A percentile compares a stretch with the other conserved stretches of the same genome.
These are phyloP conservation scores for Myrica gale DNA, from an alignment of 306 rosid species.

Conservation along the genomic window DNA sequence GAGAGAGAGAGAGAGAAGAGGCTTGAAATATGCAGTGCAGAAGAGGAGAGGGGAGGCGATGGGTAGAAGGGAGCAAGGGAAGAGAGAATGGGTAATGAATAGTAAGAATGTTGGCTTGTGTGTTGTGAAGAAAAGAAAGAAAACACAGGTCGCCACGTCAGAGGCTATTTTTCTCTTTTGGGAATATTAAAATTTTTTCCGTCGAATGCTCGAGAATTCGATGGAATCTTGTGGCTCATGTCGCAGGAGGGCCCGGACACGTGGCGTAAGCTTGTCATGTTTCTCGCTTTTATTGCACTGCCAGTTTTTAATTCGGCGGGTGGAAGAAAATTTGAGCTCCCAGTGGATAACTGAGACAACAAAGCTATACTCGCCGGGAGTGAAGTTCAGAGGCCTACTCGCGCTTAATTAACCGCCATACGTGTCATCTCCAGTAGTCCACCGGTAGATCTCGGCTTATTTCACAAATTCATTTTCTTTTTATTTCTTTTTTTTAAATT, in stretches of 20 bases:
- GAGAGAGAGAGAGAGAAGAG: background rate
- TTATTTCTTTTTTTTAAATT: no score
- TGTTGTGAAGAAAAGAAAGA: constrained; percentile 23
- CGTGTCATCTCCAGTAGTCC: background rate
- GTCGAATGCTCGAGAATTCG: constrained; percentile 41
- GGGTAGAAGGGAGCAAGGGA: background rate
- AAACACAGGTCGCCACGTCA: constrained; percentile 40
- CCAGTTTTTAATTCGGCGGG: constrained; percentile 24
- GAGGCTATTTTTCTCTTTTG: constrained; percentile 21
- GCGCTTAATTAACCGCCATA: constrained; percentile 5
- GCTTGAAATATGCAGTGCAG: background rate
- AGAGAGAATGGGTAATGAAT: constrained; percentile 4
- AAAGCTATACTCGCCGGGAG: constrained; percentile 23
- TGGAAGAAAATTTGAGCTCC: constrained; percentile 20
- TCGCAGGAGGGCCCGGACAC: constrained; percentile 30
- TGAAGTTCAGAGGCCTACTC: constrained; percentile 12
- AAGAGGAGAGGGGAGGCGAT: constrained; percentile 4
- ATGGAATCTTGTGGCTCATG: constrained; percentile 65
- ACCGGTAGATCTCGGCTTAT: background rate
- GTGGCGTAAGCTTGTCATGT: constrained; percentile 38
- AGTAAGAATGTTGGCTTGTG: background rate
- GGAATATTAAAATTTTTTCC: background rate
- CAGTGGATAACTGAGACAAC: constrained; percentile 30
- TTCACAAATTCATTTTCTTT: background rate
- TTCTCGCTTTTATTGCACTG: constrained; percentile 5